Evolutionary conservation across 495 filamentous ascomycete genomes (phyloP).

Genomic region (Neurospora cerealis): DNA sequence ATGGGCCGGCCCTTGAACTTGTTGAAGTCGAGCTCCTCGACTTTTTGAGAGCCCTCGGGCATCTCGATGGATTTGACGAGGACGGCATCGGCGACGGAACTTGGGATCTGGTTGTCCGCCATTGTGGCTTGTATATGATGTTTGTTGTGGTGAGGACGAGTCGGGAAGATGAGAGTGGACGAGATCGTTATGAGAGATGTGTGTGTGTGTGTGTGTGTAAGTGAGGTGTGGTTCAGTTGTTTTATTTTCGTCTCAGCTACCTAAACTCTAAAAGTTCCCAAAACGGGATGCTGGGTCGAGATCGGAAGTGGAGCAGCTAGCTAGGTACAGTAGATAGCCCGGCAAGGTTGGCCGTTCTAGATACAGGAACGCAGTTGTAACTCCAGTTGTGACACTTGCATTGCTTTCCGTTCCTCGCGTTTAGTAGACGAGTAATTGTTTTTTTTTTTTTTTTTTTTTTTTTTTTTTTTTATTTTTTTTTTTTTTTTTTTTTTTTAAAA

Average conservation of each 20-base stretch:
- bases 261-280: background rate
- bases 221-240: background rate
- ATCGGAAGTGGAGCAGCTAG: background rate
- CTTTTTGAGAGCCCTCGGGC: slow-evolving; percentile 58
- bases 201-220: background rate
- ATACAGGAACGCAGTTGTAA: background rate
- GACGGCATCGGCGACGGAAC: slow-evolving; percentile 69
- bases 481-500: background rate
- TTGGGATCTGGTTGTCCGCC: slow-evolving; percentile 40
- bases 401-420: background rate
- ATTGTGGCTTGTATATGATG: slow-evolving; percentile 5
- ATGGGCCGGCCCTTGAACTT: slow-evolving; percentile 60
- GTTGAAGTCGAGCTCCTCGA: slow-evolving; percentile 87
- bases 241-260: background rate
- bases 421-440: background rate
- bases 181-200: background rate
- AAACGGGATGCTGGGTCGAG: background rate
- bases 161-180: background rate
- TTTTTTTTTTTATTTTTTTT: background rate
- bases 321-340: background rate
- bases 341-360: background rate
- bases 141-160: background rate
- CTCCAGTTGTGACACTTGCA: background rate
- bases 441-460: background rate
- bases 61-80: slow-evolving; percentile 80